Percentiles rank a stretch among this genome's conserved stretches.
Conservation (phyloP, 1,139 yeast species). For the Nakaseomyces sp. region DNA sequence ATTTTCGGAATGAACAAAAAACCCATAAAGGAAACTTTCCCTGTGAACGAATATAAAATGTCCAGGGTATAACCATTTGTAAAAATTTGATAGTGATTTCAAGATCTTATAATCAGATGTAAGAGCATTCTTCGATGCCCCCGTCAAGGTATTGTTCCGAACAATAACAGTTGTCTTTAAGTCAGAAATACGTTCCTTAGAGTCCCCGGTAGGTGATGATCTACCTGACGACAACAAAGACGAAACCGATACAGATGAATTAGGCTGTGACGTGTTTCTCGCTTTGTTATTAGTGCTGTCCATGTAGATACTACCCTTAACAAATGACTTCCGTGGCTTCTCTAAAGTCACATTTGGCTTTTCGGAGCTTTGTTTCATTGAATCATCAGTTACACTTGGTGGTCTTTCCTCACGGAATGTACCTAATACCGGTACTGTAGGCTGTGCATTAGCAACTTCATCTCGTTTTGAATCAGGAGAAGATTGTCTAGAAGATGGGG, state of each 20-base stretch:
- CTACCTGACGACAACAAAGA: conserved; percentile 7
- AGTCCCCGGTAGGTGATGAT: conserved; percentile 6
- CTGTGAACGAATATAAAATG: conserved; percentile 54
- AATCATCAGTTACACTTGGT: neutral
- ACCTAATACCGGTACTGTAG: neutral
- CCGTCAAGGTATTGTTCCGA: conserved; percentile 35
- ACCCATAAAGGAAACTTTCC: conserved; percentile 54
- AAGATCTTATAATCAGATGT: conserved; percentile 30
- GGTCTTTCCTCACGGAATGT: conserved; percentile 1
- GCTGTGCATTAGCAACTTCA: neutral
- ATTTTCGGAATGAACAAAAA: conserved; percentile 36
- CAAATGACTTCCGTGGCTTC: conserved; percentile 19
- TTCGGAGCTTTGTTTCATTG: neutral
- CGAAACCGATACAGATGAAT: conserved; percentile 9
- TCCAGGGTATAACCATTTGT: conserved; percentile 60
- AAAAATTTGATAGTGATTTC: conserved; percentile 46
- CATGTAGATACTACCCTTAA: conserved; percentile 29
- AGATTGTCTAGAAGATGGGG: neutral
- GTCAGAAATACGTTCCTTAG: conserved; percentile 26
- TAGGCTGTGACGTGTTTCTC: conserved; percentile 9
- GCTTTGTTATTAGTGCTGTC: conserved; percentile 25
- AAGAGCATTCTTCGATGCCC: conserved; percentile 14
- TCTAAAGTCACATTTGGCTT: conserved; percentile 3
- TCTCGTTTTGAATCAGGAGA: neutral
- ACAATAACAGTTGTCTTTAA: conserved; percentile 29